These are phyloP conservation scores for Coprinellus micaceus DNA, from an alignment of 768 basidiomycete genomes.

Conservation along the genomic window DNA sequence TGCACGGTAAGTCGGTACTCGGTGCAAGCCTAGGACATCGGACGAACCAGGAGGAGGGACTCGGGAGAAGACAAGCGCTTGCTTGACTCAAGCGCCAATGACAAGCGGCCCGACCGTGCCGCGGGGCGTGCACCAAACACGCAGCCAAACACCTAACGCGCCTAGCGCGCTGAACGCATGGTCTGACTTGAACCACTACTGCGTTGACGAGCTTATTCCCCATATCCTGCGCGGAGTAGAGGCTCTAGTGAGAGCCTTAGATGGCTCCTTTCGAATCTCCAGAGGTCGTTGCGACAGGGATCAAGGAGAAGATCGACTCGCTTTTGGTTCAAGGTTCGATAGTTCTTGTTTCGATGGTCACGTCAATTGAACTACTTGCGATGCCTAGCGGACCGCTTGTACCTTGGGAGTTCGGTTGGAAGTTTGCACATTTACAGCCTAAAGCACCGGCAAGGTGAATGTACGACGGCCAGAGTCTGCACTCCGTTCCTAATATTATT, in stretches of 20 bases:
- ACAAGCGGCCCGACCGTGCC: too few relatives aligned
- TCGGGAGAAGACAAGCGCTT: too few relatives aligned
- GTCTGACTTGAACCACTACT: too few relatives aligned
- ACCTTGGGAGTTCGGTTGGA: constrained; percentile 34
- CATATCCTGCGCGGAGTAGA: neutral
- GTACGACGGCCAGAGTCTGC: too few relatives aligned
- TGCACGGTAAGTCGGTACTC: too few relatives aligned
- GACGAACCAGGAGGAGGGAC: too few relatives aligned
- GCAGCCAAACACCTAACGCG: too few relatives aligned
- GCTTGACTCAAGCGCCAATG: too few relatives aligned
- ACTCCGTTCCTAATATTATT: too few relatives aligned
- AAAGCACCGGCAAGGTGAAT: constrained; percentile 15
- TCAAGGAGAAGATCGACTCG: constrained; percentile 50
- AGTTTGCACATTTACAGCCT: constrained; percentile 33
- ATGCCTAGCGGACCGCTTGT: constrained; percentile 41
- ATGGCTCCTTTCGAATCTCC: constrained; percentile 40
- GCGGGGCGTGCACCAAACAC: too few relatives aligned
- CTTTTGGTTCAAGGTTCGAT: constrained; percentile 41
- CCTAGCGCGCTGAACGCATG: too few relatives aligned
- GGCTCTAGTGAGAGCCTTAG: neutral
- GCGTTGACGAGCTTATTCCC: neutral
- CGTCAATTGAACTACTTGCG: constrained; percentile 4
- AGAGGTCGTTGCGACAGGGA: constrained; percentile 31
- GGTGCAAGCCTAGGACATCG: too few relatives aligned
- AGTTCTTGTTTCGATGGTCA: neutral